These are phyloP conservation scores for Eragrostis tef DNA, from an alignment of 202 grass and related monocot species.

Conservation along the genomic window DNA sequence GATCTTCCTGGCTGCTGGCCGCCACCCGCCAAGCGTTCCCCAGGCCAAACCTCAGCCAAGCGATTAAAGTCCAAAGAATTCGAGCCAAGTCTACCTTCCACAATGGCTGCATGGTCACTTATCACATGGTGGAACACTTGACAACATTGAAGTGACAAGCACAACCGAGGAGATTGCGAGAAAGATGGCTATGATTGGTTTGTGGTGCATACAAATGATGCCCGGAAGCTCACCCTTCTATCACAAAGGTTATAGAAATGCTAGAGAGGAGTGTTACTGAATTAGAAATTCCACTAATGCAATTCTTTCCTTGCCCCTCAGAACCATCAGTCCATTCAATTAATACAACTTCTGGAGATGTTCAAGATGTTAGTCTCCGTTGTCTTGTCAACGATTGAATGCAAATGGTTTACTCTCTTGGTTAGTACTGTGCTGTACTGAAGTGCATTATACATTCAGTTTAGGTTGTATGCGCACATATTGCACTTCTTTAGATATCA, in stretches of 20 bases:
- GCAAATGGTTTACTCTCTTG: not conserved
- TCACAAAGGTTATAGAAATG: constrained; percentile 60
- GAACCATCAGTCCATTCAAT: constrained; percentile 2
- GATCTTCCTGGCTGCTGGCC: constrained; percentile 24
- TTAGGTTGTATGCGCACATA: too few relatives aligned
- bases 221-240: constrained; percentile 50
- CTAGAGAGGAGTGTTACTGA: constrained; percentile 34
- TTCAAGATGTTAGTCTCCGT: constrained; percentile 8
- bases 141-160: too few relatives aligned
- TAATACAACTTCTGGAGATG: not conserved
- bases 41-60: constrained; percentile 1
- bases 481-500: too few relatives aligned
- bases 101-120: constrained; percentile 56
- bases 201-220: constrained; percentile 58
- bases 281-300: constrained; percentile 45
- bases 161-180: constrained; percentile 44
- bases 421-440: too few relatives aligned
- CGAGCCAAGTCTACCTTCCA: constrained; percentile 54
- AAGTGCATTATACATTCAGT: too few relatives aligned
- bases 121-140: not conserved
- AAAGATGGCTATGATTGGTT: constrained; percentile 58
- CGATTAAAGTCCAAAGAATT: constrained; percentile 33
- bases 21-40: constrained; percentile 30
- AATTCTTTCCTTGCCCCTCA: constrained; percentile 2
- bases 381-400: not conserved